Evolutionary conservation across 768 basidiomycete species (phyloP).

Genomic region (Mycena epipterygia): DNA sequence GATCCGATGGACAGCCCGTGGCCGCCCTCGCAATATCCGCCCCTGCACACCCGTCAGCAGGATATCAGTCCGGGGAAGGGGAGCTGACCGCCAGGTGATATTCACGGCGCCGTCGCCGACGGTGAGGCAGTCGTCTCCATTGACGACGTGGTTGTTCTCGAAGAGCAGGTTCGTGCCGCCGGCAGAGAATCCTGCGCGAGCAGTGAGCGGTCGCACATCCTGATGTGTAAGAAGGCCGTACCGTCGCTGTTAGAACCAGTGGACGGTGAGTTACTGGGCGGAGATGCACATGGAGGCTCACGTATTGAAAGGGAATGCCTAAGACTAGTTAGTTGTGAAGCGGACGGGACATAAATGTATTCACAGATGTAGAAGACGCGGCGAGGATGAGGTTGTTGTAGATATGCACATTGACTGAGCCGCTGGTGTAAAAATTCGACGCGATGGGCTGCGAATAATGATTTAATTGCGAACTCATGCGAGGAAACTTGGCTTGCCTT

Average conservation of each 20-base stretch:
- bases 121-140: slow-evolving; percentile 75
- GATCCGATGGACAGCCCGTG: slow-evolving; percentile 75
- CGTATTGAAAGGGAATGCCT: slow-evolving; percentile 78
- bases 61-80: neutral
- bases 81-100: slow-evolving; percentile 59
- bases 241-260: too few species aligned
- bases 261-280: too few species aligned
- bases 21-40: slow-evolving; percentile 68
- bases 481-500: slow-evolving; percentile 47
- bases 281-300: slow-evolving; percentile 53
- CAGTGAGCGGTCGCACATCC: slow-evolving; percentile 44
- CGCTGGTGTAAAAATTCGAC: slow-evolving; percentile 70
- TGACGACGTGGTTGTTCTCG: slow-evolving; percentile 69
- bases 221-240: neutral
- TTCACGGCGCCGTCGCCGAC: slow-evolving; percentile 69
- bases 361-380: slow-evolving; percentile 59
- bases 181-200: slow-evolving; percentile 61
- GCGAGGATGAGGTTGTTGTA: slow-evolving; percentile 71
- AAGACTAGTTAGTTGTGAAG: slow-evolving; percentile 51
- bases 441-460: slow-evolving; percentile 68
- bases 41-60: slow-evolving; percentile 49
- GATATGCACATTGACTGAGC: slow-evolving; percentile 62
- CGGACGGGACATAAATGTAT: neutral
- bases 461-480: neutral
- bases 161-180: slow-evolving; percentile 70